A percentile compares a stretch with the other conserved stretches of the same genome.
phyloP scores from a whole-genome alignment of 768 basidiomycete species.

The Boletus subcaerulescens region DNA sequence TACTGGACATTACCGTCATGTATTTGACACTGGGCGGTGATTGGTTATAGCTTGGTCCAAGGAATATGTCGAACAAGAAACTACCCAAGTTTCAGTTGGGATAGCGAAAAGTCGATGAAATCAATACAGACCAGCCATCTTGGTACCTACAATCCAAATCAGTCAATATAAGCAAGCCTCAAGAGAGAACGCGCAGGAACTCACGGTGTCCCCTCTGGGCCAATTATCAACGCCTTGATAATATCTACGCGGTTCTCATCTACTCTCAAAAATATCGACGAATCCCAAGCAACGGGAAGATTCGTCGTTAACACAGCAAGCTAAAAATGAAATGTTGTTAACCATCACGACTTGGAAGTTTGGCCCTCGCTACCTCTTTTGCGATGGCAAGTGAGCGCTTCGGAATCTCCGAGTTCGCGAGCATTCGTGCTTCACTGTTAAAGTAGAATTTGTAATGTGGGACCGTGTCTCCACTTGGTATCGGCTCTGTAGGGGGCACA shows the following conservation, averaged over 20 bases:
- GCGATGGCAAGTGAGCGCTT: conserved; percentile 93
- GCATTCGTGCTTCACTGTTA: conserved; percentile 80
- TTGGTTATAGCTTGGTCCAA: conserved; percentile 86
- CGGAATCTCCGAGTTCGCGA: conserved; percentile 82
- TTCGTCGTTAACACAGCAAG: conserved; percentile 92
- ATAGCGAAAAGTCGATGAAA: neutral
- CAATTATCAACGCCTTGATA: conserved; percentile 89
- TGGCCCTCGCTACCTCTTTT: conserved; percentile 66
- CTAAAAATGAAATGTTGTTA: conserved; percentile 38
- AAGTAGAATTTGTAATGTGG: conserved; percentile 83
- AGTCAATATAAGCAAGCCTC: neutral
- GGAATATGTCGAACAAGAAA: conserved; percentile 88
- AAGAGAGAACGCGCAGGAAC: conserved; percentile 26
- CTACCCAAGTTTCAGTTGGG: conserved; percentile 28
- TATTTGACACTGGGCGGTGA: conserved; percentile 75
- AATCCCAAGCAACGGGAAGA: conserved; percentile 92
- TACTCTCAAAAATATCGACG: conserved; percentile 88
- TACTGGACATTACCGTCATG: conserved; percentile 44
- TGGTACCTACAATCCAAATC: conserved; percentile 55
- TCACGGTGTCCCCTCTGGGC: conserved; percentile 92
- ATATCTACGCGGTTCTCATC: conserved; percentile 91
- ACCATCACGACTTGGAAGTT: neutral
- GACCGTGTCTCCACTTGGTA: conserved; percentile 45
- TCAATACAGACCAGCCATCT: conserved; percentile 75
- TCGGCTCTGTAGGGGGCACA: conserved; percentile 34